Evolutionary conservation across 257 asterid genomes (phyloP).

Genomic region (Oldenlandia corymbosa): DNA sequence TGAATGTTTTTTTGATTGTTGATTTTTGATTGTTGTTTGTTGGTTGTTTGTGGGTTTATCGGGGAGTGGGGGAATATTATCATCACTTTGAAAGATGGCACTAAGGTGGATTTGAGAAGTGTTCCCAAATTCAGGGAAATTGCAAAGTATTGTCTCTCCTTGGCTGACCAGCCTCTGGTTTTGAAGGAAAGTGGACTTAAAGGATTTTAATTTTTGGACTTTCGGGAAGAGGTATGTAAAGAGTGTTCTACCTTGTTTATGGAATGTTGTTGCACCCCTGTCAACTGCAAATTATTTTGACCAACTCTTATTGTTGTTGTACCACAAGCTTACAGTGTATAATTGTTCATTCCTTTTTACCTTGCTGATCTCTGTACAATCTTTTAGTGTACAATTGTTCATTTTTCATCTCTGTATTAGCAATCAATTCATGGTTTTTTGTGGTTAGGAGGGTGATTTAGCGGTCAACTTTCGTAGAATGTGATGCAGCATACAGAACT

Average conservation of each 20-base stretch:
- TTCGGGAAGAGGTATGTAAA: constrained; percentile 5
- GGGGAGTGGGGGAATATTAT: constrained; percentile 96
- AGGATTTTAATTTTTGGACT: constrained; percentile 47
- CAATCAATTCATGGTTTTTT: not conserved
- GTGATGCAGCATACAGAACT: not conserved
- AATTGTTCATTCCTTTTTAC: not conserved
- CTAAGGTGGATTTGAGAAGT: constrained; percentile 85
- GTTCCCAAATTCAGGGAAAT: constrained; percentile 95
- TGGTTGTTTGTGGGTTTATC: no score
- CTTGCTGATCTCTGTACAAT: not conserved
- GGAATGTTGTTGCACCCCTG: not conserved
- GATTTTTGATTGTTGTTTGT: no score
- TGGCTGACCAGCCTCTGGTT: constrained; percentile 55
- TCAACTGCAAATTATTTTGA: not conserved
- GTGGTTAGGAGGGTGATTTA: no score
- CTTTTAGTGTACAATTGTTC: not conserved
- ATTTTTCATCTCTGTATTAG: no score
- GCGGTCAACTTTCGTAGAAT: no score
- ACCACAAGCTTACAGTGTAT: constrained; percentile 3
- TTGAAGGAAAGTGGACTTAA: constrained; percentile 46
- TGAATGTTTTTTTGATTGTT: no score
- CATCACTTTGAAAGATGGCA: constrained; percentile 80
- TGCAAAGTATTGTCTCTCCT: constrained; percentile 70
- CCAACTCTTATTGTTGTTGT: constrained; percentile 3
- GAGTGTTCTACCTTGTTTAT: not conserved